phyloP scores from a whole-genome alignment of 78 protist genomes.

The Isochrysis galbana region DNA sequence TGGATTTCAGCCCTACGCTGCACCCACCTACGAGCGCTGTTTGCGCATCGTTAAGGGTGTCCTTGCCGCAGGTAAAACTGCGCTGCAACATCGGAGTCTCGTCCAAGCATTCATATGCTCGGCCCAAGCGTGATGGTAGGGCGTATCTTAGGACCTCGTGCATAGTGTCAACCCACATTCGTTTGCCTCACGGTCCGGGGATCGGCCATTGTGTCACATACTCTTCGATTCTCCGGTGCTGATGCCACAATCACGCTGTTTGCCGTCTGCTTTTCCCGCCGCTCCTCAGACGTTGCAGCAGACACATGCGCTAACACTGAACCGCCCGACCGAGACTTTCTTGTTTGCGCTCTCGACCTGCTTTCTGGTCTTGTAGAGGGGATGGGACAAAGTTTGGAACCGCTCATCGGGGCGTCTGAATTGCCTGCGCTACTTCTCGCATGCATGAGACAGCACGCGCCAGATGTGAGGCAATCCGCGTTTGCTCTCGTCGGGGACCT shows the following conservation, averaged over 20 bases:
- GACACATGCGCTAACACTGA: not conserved
- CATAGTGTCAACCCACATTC: no score
- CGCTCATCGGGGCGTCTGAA: slow-evolving; percentile 51
- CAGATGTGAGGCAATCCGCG: slow-evolving; percentile 75
- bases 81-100: no score
- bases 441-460: slow-evolving; percentile 44
- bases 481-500: slow-evolving; percentile 84
- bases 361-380: slow-evolving; percentile 78
- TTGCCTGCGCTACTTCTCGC: slow-evolving; percentile 54
- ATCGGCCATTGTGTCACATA: no score
- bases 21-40: slow-evolving; percentile 57
- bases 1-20: slow-evolving; percentile 56
- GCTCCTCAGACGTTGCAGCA: not conserved
- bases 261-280: not conserved
- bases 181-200: no score
- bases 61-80: no score
- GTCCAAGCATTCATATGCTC: no score
- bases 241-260: no score
- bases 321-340: slow-evolving; percentile 54
- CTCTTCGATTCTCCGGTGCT: no score
- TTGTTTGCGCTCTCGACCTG: slow-evolving; percentile 78
- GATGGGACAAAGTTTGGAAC: slow-evolving; percentile 59
- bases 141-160: no score
- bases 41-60: slow-evolving; percentile 41
- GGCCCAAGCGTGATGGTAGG: no score